These are phyloP conservation scores for Setaria italica DNA, from an alignment of 202 grass and related monocot genomes.

Conservation along the genomic window DNA sequence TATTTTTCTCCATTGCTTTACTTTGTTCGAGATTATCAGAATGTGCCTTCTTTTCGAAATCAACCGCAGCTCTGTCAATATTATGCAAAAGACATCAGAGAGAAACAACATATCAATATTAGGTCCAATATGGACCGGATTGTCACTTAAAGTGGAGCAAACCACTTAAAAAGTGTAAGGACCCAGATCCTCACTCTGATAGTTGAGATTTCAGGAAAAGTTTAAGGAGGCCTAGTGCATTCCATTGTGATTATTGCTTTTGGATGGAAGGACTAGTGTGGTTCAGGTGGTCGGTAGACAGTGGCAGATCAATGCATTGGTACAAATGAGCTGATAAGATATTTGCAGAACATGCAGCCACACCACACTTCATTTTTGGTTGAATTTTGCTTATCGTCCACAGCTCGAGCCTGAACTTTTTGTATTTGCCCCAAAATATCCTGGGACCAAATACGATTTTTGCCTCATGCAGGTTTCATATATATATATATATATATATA, in stretches of 20 bases:
- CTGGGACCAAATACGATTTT: background rate
- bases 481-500: background rate
- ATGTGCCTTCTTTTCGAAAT: conserved; percentile 97
- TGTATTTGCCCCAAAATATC: background rate
- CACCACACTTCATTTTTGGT: conserved; percentile 6
- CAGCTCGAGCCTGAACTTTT: background rate
- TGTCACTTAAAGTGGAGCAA: background rate
- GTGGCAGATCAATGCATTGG: background rate
- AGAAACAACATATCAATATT: conserved; percentile 28
- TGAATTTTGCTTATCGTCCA: conserved; percentile 3
- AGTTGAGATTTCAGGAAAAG: background rate
- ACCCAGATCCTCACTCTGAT: background rate
- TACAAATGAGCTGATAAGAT: too few species aligned
- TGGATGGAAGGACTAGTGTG: background rate
- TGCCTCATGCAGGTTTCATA: background rate
- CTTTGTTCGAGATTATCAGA: conserved; percentile 85
- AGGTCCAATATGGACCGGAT: background rate
- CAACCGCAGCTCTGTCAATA: conserved; percentile 77
- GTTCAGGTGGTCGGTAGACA: conserved; percentile 3
- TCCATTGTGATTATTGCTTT: background rate
- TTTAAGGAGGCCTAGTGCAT: background rate
- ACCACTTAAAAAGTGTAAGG: background rate
- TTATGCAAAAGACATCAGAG: conserved; percentile 33
- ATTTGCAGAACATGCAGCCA: conserved; percentile 1
- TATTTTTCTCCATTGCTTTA: conserved; percentile 81